Conservation (phyloP, 2,329 filamentous ascomycete genomes). For the Tolypocladium ophioglossoides region DNA sequence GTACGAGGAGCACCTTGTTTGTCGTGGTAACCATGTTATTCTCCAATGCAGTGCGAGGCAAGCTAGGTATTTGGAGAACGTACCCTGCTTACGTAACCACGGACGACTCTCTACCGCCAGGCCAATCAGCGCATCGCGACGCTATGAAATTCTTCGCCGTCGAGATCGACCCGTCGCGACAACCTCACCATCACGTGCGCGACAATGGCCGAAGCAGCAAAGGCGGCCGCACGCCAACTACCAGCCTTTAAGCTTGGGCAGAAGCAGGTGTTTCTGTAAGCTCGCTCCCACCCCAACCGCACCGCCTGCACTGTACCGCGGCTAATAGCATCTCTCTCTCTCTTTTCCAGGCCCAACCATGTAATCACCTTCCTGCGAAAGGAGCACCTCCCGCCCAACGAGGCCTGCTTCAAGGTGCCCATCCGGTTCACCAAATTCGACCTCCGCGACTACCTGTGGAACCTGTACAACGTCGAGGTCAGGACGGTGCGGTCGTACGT, state of each 20-base stretch:
- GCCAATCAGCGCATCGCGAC: neutral
- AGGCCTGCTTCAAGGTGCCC: conserved; percentile 84
- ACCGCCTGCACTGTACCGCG: neutral
- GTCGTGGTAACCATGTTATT: neutral
- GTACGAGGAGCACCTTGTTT: no score
- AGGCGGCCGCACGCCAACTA: conserved; percentile 24
- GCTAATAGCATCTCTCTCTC: neutral
- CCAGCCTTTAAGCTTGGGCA: conserved; percentile 37
- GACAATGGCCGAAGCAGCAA: conserved; percentile 30
- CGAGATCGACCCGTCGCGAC: conserved; percentile 6
- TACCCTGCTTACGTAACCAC: conserved; percentile 4
- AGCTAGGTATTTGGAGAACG: no score
- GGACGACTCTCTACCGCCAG: neutral
- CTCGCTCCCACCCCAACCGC: neutral
- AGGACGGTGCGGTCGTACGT: conserved; percentile 67
- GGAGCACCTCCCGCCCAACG: conserved; percentile 61
- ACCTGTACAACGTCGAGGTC: conserved; percentile 70
- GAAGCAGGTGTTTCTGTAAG: conserved; percentile 48
- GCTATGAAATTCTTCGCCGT: conserved; percentile 4
- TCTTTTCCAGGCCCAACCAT: conserved; percentile 74
- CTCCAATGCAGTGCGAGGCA: no score
- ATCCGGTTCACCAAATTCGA: conserved; percentile 94
- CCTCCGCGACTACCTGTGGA: conserved; percentile 85
- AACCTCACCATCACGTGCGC: conserved; percentile 10
- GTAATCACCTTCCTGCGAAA: conserved; percentile 67